phyloP scores from a whole-genome alignment of 495 filamentous ascomycete genomes.

The Parachaetomium inaequale region DNA sequence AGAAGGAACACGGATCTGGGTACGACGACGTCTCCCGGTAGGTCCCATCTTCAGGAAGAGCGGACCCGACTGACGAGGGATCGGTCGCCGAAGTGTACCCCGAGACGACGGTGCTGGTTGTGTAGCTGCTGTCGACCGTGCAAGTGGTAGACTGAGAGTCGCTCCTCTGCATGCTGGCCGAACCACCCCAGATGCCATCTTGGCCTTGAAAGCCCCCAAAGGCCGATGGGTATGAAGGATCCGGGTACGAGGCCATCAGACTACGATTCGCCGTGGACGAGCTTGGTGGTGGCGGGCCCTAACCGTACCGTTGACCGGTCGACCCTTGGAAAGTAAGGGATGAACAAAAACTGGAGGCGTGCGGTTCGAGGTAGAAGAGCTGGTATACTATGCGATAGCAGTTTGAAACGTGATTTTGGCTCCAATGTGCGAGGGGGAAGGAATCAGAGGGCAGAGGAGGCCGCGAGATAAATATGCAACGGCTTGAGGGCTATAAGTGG shows the following conservation, averaged over 20 bases:
- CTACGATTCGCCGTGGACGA: not conserved
- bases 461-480: not conserved
- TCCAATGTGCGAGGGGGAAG: not conserved
- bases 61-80: not conserved
- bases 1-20: not conserved
- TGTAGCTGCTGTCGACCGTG: constrained; percentile 13
- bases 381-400: not conserved
- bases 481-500: not conserved
- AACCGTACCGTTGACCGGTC: constrained; percentile 6
- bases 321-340: not conserved
- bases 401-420: not conserved
- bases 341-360: not conserved
- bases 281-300: not conserved
- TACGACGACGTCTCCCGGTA: not conserved
- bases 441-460: not conserved
- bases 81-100: not conserved
- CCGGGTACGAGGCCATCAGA: not conserved
- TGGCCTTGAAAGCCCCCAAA: not conserved
- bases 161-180: constrained; percentile 10
- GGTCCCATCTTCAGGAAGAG: not conserved
- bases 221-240: not conserved
- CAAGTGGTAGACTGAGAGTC: constrained; percentile 8
- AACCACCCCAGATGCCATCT: constrained; percentile 1
- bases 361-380: not conserved
- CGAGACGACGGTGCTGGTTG: not conserved